A percentile compares a stretch with the other conserved stretches of the same genome.
Conservation (phyloP, 2,329 filamentous ascomycete genomes). For the Dactylonectria estremocensis region DNA sequence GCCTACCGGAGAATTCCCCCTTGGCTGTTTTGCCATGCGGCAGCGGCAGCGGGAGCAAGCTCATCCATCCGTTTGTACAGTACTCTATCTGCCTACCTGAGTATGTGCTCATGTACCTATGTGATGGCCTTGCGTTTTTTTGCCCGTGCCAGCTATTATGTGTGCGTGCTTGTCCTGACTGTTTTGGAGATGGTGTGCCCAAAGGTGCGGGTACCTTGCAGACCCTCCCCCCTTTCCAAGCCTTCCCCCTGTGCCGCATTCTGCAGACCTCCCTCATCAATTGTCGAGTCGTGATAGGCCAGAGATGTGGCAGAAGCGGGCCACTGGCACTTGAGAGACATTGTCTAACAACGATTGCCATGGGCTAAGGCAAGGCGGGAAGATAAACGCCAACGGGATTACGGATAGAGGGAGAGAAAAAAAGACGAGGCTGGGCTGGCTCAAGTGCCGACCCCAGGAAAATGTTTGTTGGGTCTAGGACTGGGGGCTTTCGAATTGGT, state of each 20-base stretch:
- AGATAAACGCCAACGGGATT: background rate
- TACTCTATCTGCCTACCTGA: no score
- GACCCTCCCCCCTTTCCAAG: constrained; percentile 22
- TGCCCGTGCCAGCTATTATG: background rate
- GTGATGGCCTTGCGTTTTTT: background rate
- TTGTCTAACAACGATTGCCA: constrained; percentile 14
- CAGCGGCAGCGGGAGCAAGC: background rate
- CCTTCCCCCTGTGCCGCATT: background rate
- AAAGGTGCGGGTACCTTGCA: constrained; percentile 48
- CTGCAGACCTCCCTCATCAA: constrained; percentile 2
- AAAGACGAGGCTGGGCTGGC: background rate
- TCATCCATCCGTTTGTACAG: background rate
- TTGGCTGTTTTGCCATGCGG: constrained; percentile 5
- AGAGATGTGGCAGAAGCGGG: background rate
- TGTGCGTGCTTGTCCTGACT: constrained; percentile 19
- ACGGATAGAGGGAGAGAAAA: background rate
- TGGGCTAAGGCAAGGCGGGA: constrained; percentile 14
- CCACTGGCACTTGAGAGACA: background rate
- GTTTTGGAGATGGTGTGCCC: constrained; percentile 27
- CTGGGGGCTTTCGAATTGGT: background rate
- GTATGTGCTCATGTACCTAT: background rate
- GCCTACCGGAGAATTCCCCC: no score
- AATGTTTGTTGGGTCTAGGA: background rate
- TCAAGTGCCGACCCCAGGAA: background rate
- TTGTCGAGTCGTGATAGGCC: constrained; percentile 21